Conservation (phyloP, 23 red algal genomes). For the Gracilaria caudata region DNA sequence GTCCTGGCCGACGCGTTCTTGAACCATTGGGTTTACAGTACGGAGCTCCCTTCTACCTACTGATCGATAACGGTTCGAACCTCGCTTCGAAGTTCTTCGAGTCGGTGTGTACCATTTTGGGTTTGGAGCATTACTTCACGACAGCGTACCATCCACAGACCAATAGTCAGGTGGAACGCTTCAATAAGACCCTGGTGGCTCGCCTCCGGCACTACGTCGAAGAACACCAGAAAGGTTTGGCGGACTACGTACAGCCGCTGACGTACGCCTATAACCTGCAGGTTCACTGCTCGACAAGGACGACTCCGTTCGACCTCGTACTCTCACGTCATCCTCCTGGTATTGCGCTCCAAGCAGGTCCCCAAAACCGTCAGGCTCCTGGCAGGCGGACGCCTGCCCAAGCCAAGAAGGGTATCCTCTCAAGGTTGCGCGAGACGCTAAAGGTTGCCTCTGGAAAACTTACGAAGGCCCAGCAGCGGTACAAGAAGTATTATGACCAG, state of each 20-base stretch:
- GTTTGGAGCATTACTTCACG: slow-evolving; percentile 5
- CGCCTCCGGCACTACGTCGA: slow-evolving; percentile 23
- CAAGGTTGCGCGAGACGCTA: not conserved
- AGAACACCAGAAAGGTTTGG: slow-evolving; percentile 34
- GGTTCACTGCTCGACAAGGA: slow-evolving; percentile 12
- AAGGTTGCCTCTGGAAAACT: not conserved
- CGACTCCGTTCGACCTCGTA: slow-evolving; percentile 29
- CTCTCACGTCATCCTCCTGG: slow-evolving; percentile 14
- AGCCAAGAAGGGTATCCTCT: not conserved
- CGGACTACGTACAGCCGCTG: not conserved
- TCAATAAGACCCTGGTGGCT: slow-evolving; percentile 29
- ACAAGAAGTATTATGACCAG: slow-evolving; percentile 7
- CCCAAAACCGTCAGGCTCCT: not conserved
- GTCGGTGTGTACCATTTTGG: not conserved
- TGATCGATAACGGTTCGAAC: slow-evolving; percentile 48
- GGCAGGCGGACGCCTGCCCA: not conserved
- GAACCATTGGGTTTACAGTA: slow-evolving; percentile 29
- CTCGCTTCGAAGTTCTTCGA: slow-evolving; percentile 38
- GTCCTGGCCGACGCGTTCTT: slow-evolving; percentile 3
- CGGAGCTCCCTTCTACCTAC: slow-evolving; percentile 3
- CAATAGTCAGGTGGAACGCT: slow-evolving; percentile 44
- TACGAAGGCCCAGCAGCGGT: not conserved
- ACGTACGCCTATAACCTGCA: slow-evolving; percentile 39
- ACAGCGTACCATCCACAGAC: slow-evolving; percentile 40
- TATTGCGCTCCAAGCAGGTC: not conserved